phyloP scores from a whole-genome alignment of 2,329 filamentous ascomycete genomes.

The Diaporthe amygdali region DNA sequence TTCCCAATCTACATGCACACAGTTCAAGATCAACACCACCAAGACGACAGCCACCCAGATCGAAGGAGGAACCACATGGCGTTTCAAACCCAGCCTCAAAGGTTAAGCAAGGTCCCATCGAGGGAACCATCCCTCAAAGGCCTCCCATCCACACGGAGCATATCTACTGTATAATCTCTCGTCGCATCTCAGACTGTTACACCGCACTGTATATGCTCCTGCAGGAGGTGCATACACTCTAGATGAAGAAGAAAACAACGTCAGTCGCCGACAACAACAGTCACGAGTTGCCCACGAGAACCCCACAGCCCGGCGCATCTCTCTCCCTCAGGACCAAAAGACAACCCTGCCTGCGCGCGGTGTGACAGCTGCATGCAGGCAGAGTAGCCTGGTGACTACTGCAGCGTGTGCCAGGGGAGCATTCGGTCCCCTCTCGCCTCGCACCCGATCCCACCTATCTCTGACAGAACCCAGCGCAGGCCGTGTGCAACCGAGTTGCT shows the following conservation, averaged over 20 bases:
- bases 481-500: background rate
- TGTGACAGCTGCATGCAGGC: constrained; percentile 8
- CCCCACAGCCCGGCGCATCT: background rate
- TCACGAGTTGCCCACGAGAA: background rate
- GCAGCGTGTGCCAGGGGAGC: background rate
- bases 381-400: background rate
- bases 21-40: background rate
- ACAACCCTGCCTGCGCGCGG: background rate
- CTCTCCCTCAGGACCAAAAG: too few species aligned
- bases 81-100: constrained; percentile 8
- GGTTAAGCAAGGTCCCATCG: background rate
- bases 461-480: background rate
- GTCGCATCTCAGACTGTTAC: background rate
- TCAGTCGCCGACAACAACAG: background rate
- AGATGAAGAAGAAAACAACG: too few species aligned
- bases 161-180: too few species aligned
- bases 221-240: too few species aligned
- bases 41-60: background rate
- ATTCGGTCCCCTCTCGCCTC: background rate
- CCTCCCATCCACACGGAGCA: background rate
- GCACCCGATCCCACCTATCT: background rate
- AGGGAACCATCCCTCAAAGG: background rate
- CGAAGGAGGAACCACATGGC: background rate
- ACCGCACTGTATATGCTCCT: background rate
- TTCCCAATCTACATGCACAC: background rate